Percentiles rank a stretch among this genome's conserved stretches.
Conservation (phyloP, 352 stramenopile species). For the Thalassiosira hispida region DNA sequence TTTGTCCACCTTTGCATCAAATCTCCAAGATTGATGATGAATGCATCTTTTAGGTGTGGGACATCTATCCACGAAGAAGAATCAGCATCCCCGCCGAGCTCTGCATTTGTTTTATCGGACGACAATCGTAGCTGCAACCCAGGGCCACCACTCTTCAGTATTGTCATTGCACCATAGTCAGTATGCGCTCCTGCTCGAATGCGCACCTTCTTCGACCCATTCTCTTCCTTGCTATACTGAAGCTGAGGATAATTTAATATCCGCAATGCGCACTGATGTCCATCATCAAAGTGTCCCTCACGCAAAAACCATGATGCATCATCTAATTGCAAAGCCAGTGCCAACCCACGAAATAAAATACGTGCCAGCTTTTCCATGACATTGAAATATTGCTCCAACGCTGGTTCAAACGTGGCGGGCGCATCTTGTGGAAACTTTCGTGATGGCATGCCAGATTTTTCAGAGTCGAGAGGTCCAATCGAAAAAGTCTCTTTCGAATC, state of each 20-base stretch:
- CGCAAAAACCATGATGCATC: constrained; percentile 35
- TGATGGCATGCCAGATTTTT: constrained; percentile 70
- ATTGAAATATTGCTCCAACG: constrained; percentile 87
- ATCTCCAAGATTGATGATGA: constrained; percentile 92
- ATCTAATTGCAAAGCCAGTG: constrained; percentile 83
- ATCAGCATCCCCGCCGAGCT: constrained; percentile 51
- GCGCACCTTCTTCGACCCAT: constrained; percentile 42
- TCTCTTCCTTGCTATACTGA: constrained; percentile 1
- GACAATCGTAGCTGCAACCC: constrained; percentile 72
- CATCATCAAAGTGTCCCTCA: constrained; percentile 76
- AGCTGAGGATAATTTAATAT: constrained; percentile 89
- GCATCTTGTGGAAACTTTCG: constrained; percentile 78
- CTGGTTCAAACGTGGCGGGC: constrained; percentile 62
- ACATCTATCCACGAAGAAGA: constrained; percentile 72
- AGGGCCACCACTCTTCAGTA: constrained; percentile 83
- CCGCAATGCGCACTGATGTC: constrained; percentile 88
- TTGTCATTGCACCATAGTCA: constrained; percentile 90
- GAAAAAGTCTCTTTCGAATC: constrained; percentile 91
- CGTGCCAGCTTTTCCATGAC: constrained; percentile 85
- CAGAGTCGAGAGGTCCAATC: constrained; percentile 70
- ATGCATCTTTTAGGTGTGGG: constrained; percentile 71
- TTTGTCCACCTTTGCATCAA: constrained; percentile 93
- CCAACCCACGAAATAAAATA: constrained; percentile 86
- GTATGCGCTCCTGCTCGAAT: constrained; percentile 88
- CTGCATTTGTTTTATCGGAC: constrained; percentile 21